Evolutionary conservation across 208 protist species (phyloP).

Genomic region (Leishmania guyanensis): DNA sequence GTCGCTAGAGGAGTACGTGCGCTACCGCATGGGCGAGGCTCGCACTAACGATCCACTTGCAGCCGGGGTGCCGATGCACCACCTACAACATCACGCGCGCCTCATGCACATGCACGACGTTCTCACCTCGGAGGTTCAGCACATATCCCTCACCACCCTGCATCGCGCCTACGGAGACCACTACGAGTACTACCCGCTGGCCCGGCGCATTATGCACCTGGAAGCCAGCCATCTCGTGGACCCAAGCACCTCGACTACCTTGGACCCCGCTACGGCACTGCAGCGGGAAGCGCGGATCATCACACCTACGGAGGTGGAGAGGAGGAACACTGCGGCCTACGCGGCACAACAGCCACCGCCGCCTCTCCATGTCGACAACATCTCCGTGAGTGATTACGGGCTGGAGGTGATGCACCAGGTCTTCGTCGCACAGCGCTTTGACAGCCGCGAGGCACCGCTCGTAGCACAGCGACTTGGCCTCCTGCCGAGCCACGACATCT

Average conservation of each 20-base stretch:
- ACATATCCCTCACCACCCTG: conserved; percentile 36
- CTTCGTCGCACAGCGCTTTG: conserved; percentile 34
- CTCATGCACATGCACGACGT: conserved; percentile 24
- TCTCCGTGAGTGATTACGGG: conserved; percentile 37
- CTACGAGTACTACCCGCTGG: conserved; percentile 78
- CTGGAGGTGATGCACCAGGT: conserved; percentile 35
- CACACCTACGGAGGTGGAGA: conserved; percentile 11
- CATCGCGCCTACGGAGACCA: conserved; percentile 61
- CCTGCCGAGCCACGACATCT: conserved; percentile 9
- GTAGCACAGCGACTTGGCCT: conserved; percentile 28
- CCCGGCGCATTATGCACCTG: conserved; percentile 17
- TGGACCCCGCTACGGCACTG: conserved; percentile 1
- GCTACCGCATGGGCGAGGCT: conserved; percentile 30
- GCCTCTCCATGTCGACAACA: conserved; percentile 55
- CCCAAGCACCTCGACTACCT: conserved; percentile 5
- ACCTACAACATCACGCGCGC: conserved; percentile 32
- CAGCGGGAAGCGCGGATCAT: conserved; percentile 14
- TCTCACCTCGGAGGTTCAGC: conserved; percentile 29
- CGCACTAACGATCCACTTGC: conserved; percentile 33
- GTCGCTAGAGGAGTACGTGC: conserved; percentile 30
- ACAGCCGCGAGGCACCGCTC: conserved; percentile 21
- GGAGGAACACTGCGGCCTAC: conserved; percentile 5
- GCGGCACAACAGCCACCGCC: not conserved
- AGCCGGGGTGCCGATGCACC: conserved; percentile 46
- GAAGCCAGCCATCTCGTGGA: conserved; percentile 19